Conservation (phyloP, 169 alveolate genomes). For the Eimeria mitis region DNA sequence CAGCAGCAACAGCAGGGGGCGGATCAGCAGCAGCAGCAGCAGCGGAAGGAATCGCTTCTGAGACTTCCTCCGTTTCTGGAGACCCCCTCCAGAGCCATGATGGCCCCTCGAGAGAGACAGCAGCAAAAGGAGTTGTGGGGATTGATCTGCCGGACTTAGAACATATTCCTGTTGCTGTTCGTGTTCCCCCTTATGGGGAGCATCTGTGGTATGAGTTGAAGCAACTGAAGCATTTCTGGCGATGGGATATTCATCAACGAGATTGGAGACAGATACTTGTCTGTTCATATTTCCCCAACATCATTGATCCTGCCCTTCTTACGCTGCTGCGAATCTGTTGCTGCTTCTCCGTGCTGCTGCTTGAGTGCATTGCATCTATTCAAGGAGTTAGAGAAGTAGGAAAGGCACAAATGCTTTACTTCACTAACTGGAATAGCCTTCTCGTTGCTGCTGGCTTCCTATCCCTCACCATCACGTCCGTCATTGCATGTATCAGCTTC, state of each 20-base stretch:
- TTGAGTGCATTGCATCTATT: constrained; percentile 54
- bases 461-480: constrained; percentile 43
- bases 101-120: not conserved
- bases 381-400: constrained; percentile 49
- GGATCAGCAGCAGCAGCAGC: too few relatives aligned
- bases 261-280: constrained; percentile 78
- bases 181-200: constrained; percentile 53
- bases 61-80: not conserved
- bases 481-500: constrained; percentile 55
- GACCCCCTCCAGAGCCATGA: constrained; percentile 1
- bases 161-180: constrained; percentile 33
- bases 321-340: constrained; percentile 36
- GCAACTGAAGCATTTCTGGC: constrained; percentile 45
- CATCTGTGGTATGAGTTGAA: constrained; percentile 58
- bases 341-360: constrained; percentile 48
- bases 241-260: constrained; percentile 43
- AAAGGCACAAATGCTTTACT: constrained; percentile 62
- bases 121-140: constrained; percentile 29
- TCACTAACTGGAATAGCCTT: constrained; percentile 75
- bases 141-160: constrained; percentile 30
- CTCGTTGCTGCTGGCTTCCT: constrained; percentile 54
- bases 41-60: constrained; percentile 2
- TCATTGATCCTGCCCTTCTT: constrained; percentile 28
- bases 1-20: too few relatives aligned
- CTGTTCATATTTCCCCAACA: constrained; percentile 39